Evolutionary conservation across 768 basidiomycete species (phyloP).

Genomic region (Amanita rimosa): DNA sequence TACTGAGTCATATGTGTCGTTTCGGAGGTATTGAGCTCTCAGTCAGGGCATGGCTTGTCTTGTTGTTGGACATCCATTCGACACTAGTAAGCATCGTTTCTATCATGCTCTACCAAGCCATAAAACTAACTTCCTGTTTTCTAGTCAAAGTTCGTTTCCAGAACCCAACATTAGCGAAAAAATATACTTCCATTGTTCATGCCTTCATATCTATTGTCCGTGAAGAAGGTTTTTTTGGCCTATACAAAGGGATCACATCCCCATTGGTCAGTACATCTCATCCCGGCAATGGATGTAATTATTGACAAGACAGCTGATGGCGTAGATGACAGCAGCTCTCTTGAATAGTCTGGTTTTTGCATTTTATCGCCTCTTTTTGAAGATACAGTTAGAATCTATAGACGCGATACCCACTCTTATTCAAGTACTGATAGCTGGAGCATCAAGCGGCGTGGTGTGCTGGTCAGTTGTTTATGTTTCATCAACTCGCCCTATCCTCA

Average conservation of each 20-base stretch:
- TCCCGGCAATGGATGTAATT: too few species aligned
- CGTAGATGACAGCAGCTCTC: too few species aligned
- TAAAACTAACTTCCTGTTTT: neutral
- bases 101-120: neutral
- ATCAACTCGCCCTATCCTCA: neutral
- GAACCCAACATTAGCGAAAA: slow-evolving; percentile 41
- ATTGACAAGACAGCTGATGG: too few species aligned
- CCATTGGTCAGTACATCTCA: slow-evolving; percentile 48
- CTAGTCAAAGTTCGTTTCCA: slow-evolving; percentile 78
- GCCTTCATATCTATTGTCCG: slow-evolving; percentile 56
- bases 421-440: slow-evolving; percentile 71
- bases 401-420: slow-evolving; percentile 46
- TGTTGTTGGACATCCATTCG: slow-evolving; percentile 68
- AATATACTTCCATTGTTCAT: slow-evolving; percentile 53
- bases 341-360: too few species aligned
- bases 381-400: slow-evolving; percentile 40
- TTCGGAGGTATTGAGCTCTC: neutral
- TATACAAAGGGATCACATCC: slow-evolving; percentile 71
- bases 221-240: slow-evolving; percentile 56
- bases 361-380: slow-evolving; percentile 23
- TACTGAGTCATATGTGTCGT: neutral
- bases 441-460: slow-evolving; percentile 67
- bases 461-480: slow-evolving; percentile 43
- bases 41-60: slow-evolving; percentile 51
- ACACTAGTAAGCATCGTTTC: slow-evolving; percentile 26